Percentiles rank a stretch among this genome's conserved stretches.
Evolutionary conservation across 164 flowering plant species (phyloP).

Genomic region (Liquidambar formosana): DNA sequence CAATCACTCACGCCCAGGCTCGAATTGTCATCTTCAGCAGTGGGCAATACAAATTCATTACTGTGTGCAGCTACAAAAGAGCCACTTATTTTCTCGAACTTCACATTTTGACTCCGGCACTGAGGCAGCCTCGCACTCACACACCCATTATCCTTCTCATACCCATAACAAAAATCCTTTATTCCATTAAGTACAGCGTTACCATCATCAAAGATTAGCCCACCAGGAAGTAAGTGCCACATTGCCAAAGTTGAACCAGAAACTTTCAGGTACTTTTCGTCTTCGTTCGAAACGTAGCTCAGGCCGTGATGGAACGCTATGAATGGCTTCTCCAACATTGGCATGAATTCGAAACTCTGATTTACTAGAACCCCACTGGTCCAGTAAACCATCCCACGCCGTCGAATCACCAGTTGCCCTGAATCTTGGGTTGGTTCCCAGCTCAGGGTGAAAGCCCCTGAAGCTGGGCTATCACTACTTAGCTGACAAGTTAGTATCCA

Average conservation of each 20-base stretch:
- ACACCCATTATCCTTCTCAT: slow-evolving; percentile 1
- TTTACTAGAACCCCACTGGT: background rate
- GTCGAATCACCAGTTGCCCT: background rate
- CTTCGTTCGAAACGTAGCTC: too few relatives aligned
- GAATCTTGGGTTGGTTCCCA: background rate
- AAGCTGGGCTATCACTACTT: background rate
- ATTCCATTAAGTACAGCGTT: background rate
- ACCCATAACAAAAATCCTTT: slow-evolving; percentile 3
- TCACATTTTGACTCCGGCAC: background rate
- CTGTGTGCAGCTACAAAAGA: background rate
- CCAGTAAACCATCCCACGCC: slow-evolving; percentile 6
- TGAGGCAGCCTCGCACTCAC: background rate
- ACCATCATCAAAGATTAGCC: background rate
- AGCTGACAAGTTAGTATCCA: slow-evolving; percentile 9
- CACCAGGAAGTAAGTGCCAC: background rate
- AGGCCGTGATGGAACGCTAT: too few relatives aligned
- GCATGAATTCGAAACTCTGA: too few relatives aligned
- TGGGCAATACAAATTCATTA: background rate
- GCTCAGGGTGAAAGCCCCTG: slow-evolving; percentile 9
- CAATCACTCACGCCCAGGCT: slow-evolving; percentile 12
- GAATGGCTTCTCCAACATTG: too few relatives aligned
- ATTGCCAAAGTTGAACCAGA: too few relatives aligned
- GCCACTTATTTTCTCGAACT: background rate
- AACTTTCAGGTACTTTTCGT: too few relatives aligned
- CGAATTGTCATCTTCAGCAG: slow-evolving; percentile 2